Evolutionary conservation across 148 eudicot species (phyloP).

Genomic region (Rhododendron williamsianum): DNA sequence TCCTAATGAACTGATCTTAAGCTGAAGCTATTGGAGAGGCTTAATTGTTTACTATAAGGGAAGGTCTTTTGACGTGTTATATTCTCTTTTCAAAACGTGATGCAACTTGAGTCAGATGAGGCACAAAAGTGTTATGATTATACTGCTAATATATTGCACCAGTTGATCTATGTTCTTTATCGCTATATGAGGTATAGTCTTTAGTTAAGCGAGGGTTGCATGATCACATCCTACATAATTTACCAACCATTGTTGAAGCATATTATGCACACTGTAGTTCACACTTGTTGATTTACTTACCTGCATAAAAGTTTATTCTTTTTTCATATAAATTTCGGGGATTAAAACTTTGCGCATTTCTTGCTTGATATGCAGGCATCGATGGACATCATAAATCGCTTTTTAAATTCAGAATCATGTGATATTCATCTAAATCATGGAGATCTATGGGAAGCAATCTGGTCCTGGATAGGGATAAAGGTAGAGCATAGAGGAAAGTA

Average conservation of each 20-base stretch:
- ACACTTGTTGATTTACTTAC: neutral
- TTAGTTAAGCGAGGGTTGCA: neutral
- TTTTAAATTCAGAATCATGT: constrained; percentile 67
- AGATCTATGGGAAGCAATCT: constrained; percentile 74
- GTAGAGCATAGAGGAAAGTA: constrained; percentile 75
- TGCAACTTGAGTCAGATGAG: neutral
- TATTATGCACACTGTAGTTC: neutral
- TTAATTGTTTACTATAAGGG: neutral
- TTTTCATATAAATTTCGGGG: neutral
- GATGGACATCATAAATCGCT: constrained; percentile 53
- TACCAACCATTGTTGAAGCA: neutral
- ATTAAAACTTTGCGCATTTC: neutral
- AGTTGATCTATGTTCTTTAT: neutral
- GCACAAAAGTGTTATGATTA: neutral
- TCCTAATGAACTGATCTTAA: neutral
- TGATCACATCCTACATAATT: neutral
- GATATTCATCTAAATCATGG: constrained; percentile 93
- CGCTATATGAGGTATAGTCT: neutral
- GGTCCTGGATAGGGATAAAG: constrained; percentile 89
- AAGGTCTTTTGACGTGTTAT: neutral
- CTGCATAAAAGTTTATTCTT: neutral
- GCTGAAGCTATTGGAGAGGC: neutral
- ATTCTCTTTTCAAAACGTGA: neutral
- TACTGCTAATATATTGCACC: neutral
- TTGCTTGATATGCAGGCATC: constrained; percentile 49